phyloP scores from a whole-genome alignment of 805 yeast genomes.

The Candida ipomoeae region DNA sequence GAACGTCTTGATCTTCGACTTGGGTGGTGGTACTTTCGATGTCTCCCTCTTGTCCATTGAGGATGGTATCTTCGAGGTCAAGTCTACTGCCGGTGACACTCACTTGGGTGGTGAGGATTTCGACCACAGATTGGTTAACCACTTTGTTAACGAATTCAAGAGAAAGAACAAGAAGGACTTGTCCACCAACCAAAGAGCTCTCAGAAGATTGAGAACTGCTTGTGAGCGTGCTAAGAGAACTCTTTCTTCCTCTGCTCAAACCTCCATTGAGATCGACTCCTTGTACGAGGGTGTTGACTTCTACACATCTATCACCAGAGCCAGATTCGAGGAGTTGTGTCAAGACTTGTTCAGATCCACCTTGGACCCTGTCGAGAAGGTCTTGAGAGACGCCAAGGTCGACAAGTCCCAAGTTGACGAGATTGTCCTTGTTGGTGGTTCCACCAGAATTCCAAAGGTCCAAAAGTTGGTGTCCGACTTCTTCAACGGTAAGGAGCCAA shows the following conservation, averaged over 20 bases:
- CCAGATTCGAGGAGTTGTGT: slow-evolving; percentile 47
- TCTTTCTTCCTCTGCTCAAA: slow-evolving; percentile 38
- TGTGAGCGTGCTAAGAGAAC: slow-evolving; percentile 50
- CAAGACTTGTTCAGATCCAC: slow-evolving; percentile 43
- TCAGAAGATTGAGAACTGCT: slow-evolving; percentile 57
- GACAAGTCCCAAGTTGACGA: slow-evolving; percentile 45
- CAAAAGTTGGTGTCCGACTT: slow-evolving; percentile 44
- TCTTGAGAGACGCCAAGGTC: slow-evolving; percentile 42
- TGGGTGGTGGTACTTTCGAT: slow-evolving; percentile 51
- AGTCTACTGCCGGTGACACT: slow-evolving; percentile 84
- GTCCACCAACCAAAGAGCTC: slow-evolving; percentile 74
- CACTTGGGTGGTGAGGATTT: slow-evolving; percentile 98
- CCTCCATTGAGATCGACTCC: slow-evolving; percentile 44
- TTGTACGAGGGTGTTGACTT: slow-evolving; percentile 47
- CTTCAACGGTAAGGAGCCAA: slow-evolving; percentile 46
- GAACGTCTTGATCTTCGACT: slow-evolving; percentile 46
- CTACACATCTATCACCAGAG: slow-evolving; percentile 44
- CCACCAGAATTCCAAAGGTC: slow-evolving; percentile 49
- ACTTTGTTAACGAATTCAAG: slow-evolving; percentile 88
- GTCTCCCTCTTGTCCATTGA: slow-evolving; percentile 45
- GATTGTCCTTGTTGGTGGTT: slow-evolving; percentile 47
- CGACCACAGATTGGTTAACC: slow-evolving; percentile 83
- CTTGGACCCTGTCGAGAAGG: slow-evolving; percentile 46
- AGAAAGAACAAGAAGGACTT: slow-evolving; percentile 89
- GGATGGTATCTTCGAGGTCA: slow-evolving; percentile 48